Conservation (phyloP, 371 early-diverging fungal genomes). For the Coemansia linderi region DNA sequence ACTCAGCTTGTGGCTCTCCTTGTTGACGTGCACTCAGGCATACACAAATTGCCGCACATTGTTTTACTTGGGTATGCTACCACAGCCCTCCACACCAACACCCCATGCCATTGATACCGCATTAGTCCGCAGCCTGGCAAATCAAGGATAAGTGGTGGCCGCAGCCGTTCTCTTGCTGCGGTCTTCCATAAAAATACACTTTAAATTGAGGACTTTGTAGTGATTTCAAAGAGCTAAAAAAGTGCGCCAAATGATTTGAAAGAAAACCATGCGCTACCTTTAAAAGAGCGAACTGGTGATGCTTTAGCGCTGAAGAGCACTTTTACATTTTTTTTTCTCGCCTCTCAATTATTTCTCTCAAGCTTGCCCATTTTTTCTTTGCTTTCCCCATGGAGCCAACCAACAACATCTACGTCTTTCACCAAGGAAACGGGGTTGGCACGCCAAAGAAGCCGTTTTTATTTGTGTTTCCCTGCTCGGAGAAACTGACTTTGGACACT, state of each 20-base stretch:
- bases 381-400: neutral
- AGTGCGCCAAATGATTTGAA: neutral
- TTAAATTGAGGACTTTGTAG: neutral
- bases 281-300: neutral
- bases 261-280: neutral
- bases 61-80: neutral
- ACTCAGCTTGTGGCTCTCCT: neutral
- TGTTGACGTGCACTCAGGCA: neutral
- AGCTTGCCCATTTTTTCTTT: neutral
- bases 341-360: neutral
- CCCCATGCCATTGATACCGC: neutral
- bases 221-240: neutral
- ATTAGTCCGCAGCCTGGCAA: neutral
- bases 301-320: neutral
- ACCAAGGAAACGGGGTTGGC: neutral
- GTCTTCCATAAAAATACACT: neutral
- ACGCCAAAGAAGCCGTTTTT: neutral
- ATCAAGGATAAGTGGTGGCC: neutral
- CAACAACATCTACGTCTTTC: conserved; percentile 3
- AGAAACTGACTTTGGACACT: neutral
- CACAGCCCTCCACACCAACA: neutral
- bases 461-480: neutral
- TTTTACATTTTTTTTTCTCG: neutral
- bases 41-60: neutral
- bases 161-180: neutral